Evolutionary conservation across 345 rosid species (phyloP).

Genomic region (Aquilaria yunnanensis): DNA sequence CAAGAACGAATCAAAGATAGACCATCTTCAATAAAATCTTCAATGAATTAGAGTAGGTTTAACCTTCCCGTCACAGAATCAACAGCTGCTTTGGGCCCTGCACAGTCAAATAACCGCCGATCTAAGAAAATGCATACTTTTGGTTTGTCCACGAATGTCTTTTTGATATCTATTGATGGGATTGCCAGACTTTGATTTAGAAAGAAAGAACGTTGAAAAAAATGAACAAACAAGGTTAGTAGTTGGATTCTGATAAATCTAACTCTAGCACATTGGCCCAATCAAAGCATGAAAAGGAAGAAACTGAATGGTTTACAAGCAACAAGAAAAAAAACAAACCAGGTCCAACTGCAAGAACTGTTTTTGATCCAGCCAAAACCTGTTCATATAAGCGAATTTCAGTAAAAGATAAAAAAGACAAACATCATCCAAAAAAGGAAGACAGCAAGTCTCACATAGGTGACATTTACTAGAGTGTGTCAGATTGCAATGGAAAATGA

Average conservation of each 20-base stretch:
- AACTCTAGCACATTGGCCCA: too few relatives aligned
- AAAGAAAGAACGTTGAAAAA: background rate
- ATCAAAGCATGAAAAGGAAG: background rate
- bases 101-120: constrained; percentile 7
- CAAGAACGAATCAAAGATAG: background rate
- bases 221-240: too few relatives aligned
- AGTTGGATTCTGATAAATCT: too few relatives aligned
- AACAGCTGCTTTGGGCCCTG: constrained; percentile 65
- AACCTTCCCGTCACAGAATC: constrained; percentile 70
- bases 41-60: constrained; percentile 44
- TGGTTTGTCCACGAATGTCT: too few relatives aligned
- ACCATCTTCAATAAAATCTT: too few relatives aligned
- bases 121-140: too few relatives aligned
- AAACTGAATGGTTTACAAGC: background rate
- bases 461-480: too few relatives aligned
- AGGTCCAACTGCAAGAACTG: constrained; percentile 89
- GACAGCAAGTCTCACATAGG: background rate
- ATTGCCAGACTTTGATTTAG: too few relatives aligned
- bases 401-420: constrained; percentile 3
- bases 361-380: constrained; percentile 78
- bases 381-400: constrained; percentile 10
- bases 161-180: too few relatives aligned
- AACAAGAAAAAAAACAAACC: constrained; percentile 32
- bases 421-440: background rate
- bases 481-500: too few relatives aligned